These are phyloP conservation scores for Exophiala viscosa DNA, from an alignment of 2,329 filamentous ascomycete species.

Conservation along the genomic window DNA sequence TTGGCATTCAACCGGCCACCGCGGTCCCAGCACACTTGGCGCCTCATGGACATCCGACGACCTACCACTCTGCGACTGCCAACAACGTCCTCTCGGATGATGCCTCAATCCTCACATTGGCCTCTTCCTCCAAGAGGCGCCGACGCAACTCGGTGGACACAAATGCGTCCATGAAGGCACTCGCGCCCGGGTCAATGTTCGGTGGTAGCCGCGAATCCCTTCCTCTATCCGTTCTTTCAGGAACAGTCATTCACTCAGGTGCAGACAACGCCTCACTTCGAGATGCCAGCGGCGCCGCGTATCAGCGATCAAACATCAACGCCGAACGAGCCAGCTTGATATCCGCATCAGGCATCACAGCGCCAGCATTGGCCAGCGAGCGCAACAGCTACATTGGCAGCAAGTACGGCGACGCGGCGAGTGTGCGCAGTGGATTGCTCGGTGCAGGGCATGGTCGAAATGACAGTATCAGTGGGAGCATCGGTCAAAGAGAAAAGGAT, in stretches of 20 bases:
- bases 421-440: conserved; percentile 70
- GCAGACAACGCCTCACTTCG: conserved; percentile 37
- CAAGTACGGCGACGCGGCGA: conserved; percentile 64
- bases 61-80: conserved; percentile 59
- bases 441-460: conserved; percentile 56
- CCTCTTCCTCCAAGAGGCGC: conserved; percentile 61
- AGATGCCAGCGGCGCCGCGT: conserved; percentile 37
- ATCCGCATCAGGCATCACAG: conserved; percentile 63
- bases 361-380: conserved; percentile 66
- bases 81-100: conserved; percentile 64
- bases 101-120: conserved; percentile 62
- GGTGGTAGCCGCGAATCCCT: conserved; percentile 62
- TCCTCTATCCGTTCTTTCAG: conserved; percentile 59
- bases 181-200: conserved; percentile 62
- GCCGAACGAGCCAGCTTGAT: conserved; percentile 67
- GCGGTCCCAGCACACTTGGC: conserved; percentile 59
- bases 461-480: conserved; percentile 26
- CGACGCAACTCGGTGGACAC: conserved; percentile 62
- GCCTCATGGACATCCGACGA: conserved; percentile 51
- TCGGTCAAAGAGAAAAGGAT: conserved; percentile 16
- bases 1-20: conserved; percentile 58
- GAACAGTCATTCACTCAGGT: conserved; percentile 47
- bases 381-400: conserved; percentile 75
- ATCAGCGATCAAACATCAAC: conserved; percentile 53
- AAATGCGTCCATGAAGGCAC: conserved; percentile 62